Conservation (phyloP, 805 yeast species). For the Candida ovalis region DNA sequence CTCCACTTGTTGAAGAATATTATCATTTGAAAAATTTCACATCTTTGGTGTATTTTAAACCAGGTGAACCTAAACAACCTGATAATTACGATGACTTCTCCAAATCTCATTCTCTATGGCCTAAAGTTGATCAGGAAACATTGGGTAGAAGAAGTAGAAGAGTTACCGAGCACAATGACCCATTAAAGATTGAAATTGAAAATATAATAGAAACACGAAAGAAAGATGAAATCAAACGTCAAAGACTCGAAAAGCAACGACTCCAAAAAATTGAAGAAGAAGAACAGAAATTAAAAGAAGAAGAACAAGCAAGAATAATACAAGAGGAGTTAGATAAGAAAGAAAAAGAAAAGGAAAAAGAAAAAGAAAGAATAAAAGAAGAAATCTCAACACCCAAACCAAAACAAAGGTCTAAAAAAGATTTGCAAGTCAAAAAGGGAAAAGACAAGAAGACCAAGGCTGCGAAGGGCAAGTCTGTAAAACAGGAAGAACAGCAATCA, state of each 20-base stretch:
- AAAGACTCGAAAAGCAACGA: background rate
- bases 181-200: conserved; percentile 23
- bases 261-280: conserved; percentile 1
- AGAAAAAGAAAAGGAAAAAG: conserved; percentile 1
- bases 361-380: background rate
- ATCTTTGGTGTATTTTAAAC: conserved; percentile 61
- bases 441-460: no score
- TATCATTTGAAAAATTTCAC: conserved; percentile 61
- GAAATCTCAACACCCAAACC: no score
- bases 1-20: conserved; percentile 52
- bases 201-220: conserved; percentile 3
- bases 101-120: conserved; percentile 38
- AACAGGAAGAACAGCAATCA: background rate
- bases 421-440: no score
- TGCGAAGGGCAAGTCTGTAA: background rate
- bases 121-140: conserved; percentile 20
- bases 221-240: conserved; percentile 2
- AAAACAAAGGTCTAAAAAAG: background rate
- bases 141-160: conserved; percentile 27
- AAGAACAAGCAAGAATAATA: background rate
- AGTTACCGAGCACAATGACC: conserved; percentile 21
- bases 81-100: conserved; percentile 31
- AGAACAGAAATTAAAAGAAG: background rate
- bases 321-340: background rate
- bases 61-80: conserved; percentile 37